Evolutionary conservation across 192 early-diverging fungal genomes (phyloP).

Genomic region (Spinellus fusiger): DNA sequence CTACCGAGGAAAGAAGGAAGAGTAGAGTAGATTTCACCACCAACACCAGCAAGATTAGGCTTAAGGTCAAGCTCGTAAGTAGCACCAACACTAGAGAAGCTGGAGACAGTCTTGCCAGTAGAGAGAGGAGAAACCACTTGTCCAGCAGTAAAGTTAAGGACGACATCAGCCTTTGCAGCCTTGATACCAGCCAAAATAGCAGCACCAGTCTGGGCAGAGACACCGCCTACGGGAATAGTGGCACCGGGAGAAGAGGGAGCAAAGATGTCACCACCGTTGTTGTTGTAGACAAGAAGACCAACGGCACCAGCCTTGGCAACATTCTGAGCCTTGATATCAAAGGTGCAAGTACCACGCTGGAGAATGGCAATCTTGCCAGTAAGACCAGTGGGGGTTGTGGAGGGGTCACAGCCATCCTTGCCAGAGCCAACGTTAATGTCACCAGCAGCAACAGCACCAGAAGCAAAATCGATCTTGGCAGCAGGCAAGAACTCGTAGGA

Average conservation of each 20-base stretch:
- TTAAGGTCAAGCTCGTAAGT: slow-evolving; percentile 54
- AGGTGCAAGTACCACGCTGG: slow-evolving; percentile 67
- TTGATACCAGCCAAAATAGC: slow-evolving; percentile 42
- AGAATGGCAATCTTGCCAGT: slow-evolving; percentile 54
- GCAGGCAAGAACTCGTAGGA: background rate
- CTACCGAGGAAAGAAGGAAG: slow-evolving; percentile 38
- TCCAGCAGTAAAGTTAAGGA: background rate
- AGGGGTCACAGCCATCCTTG: slow-evolving; percentile 46
- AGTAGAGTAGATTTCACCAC: slow-evolving; percentile 51
- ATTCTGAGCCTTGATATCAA: slow-evolving; percentile 55
- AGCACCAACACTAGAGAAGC: slow-evolving; percentile 65
- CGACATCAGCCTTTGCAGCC: background rate
- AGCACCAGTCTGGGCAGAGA: slow-evolving; percentile 46
- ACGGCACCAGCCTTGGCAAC: slow-evolving; percentile 56
- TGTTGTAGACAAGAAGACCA: slow-evolving; percentile 63
- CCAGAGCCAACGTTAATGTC: slow-evolving; percentile 36
- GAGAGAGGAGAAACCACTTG: background rate
- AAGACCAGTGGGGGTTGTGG: slow-evolving; percentile 35
- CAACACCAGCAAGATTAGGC: slow-evolving; percentile 49
- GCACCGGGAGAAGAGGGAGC: slow-evolving; percentile 27
- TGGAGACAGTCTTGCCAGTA: slow-evolving; percentile 51
- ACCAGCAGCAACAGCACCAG: slow-evolving; percentile 33
- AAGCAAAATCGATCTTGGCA: background rate
- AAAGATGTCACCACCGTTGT: slow-evolving; percentile 15
- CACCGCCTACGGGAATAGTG: slow-evolving; percentile 46